Percentiles rank a stretch among this genome's conserved stretches.
Evolutionary conservation across 2,329 filamentous ascomycete genomes (phyloP).

Genomic region (Beauveria medogensis): DNA sequence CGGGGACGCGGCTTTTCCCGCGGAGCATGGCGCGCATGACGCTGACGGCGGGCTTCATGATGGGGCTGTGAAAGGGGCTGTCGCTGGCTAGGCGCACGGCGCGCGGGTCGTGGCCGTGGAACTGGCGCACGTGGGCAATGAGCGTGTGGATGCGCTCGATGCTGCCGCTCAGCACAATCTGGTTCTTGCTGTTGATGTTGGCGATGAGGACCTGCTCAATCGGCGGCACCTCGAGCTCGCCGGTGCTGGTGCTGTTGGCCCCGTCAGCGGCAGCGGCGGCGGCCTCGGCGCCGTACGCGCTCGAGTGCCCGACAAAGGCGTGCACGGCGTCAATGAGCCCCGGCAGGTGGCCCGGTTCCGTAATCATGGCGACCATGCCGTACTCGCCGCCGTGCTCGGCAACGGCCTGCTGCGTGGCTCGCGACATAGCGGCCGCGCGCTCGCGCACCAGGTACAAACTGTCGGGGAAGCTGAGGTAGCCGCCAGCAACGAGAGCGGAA

Average conservation of each 20-base stretch:
- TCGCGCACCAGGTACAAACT: slow-evolving; percentile 68
- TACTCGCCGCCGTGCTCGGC: slow-evolving; percentile 69
- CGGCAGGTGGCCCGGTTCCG: slow-evolving; percentile 68
- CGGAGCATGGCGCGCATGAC: slow-evolving; percentile 64
- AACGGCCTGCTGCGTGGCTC: slow-evolving; percentile 60
- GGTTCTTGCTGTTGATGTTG: slow-evolving; percentile 92
- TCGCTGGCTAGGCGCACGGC: slow-evolving; percentile 82
- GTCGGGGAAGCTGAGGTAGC: slow-evolving; percentile 70
- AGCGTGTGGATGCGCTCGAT: slow-evolving; percentile 75
- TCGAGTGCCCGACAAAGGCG: slow-evolving; percentile 66
- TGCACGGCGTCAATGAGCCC: slow-evolving; percentile 64
- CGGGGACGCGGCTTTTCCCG: slow-evolving; percentile 44
- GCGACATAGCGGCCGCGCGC: slow-evolving; percentile 76
- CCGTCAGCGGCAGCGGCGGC: slow-evolving; percentile 30
- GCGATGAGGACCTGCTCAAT: slow-evolving; percentile 85
- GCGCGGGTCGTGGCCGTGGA: slow-evolving; percentile 83
- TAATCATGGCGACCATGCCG: slow-evolving; percentile 90
- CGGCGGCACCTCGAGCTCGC: slow-evolving; percentile 54
- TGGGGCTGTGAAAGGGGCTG: slow-evolving; percentile 81
- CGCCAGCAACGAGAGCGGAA: slow-evolving; percentile 77
- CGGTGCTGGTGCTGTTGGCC: slow-evolving; percentile 28
- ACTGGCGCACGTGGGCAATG: slow-evolving; percentile 77
- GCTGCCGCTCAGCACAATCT: slow-evolving; percentile 87
- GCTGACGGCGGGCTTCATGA: slow-evolving; percentile 78
- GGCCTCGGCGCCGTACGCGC: slow-evolving; percentile 51